Percentiles rank a stretch among this genome's conserved stretches.
These are phyloP conservation scores for Phialophora verrucosa DNA, from an alignment of 2,329 filamentous ascomycete species.

Conservation along the genomic window DNA sequence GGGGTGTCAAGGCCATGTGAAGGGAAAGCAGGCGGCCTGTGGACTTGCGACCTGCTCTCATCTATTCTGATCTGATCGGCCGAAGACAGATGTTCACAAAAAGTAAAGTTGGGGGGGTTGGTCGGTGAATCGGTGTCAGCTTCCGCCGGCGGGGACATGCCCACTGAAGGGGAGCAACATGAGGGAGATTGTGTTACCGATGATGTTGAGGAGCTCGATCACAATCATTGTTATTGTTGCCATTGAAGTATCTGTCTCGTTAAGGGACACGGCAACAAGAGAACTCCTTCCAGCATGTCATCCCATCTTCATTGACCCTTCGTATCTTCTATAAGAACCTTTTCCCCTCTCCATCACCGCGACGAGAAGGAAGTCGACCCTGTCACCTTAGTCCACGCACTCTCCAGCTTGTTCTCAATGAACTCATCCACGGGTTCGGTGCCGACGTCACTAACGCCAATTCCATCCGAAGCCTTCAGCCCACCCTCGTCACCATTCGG, in stretches of 20 bases:
- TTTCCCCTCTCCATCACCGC: conserved; percentile 13
- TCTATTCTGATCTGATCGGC: background rate
- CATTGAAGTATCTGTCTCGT: background rate
- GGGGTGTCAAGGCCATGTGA: conserved; percentile 13
- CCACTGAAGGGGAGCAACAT: background rate
- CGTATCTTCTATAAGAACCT: background rate
- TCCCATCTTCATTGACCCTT: background rate
- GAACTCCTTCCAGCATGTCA: background rate
- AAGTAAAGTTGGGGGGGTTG: background rate
- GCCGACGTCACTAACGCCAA: conserved; percentile 34
- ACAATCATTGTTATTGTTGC: background rate
- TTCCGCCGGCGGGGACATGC: background rate
- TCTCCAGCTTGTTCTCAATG: conserved; percentile 39
- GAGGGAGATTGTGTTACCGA: background rate
- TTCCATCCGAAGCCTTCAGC: conserved; percentile 32
- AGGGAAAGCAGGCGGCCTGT: background rate
- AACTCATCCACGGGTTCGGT: conserved; percentile 32
- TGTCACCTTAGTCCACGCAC: conserved; percentile 39
- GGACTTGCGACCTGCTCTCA: background rate
- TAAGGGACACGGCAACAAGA: background rate
- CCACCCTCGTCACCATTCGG: conserved; percentile 19
- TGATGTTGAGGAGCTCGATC: background rate
- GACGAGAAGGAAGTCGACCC: conserved; percentile 30
- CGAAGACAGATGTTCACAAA: conserved; percentile 21
- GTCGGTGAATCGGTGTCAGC: background rate